Evolutionary conservation across 2,329 filamentous ascomycete species (phyloP).

Genomic region (Colletotrichum truncatum): DNA sequence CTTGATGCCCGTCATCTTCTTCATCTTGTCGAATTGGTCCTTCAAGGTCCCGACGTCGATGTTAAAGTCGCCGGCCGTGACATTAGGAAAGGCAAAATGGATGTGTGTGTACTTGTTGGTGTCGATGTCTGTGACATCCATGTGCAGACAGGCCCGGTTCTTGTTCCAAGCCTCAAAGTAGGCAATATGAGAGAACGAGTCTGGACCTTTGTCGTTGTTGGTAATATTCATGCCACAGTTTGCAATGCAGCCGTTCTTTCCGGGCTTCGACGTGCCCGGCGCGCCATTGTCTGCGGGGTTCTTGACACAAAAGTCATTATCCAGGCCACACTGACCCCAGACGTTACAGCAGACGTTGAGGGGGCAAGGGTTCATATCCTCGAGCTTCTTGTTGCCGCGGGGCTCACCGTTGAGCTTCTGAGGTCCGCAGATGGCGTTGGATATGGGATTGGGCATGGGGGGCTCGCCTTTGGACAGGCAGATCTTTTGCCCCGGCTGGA

Average conservation of each 20-base stretch:
- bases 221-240: slow-evolving; percentile 44
- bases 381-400: background rate
- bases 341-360: slow-evolving; percentile 43
- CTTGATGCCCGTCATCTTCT: slow-evolving; percentile 38
- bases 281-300: slow-evolving; percentile 27
- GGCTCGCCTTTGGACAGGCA: slow-evolving; percentile 35
- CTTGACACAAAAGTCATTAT: slow-evolving; percentile 49
- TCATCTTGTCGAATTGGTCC: slow-evolving; percentile 41
- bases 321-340: slow-evolving; percentile 56
- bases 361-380: slow-evolving; percentile 39
- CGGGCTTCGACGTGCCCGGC: slow-evolving; percentile 32
- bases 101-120: slow-evolving; percentile 39
- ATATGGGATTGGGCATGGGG: slow-evolving; percentile 32
- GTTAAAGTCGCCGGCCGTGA: background rate
- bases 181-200: slow-evolving; percentile 31
- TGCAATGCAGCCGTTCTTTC: slow-evolving; percentile 39
- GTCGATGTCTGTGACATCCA: slow-evolving; percentile 35
- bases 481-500: slow-evolving; percentile 28
- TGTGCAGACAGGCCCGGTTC: slow-evolving; percentile 41
- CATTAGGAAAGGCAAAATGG: slow-evolving; percentile 45
- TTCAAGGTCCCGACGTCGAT: background rate
- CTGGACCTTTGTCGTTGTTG: slow-evolving; percentile 30
- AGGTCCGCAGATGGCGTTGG: slow-evolving; percentile 35
- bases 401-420: slow-evolving; percentile 1
- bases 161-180: slow-evolving; percentile 47